Base-by-base conservation (phyloP, 768 basidiomycete species). In the Termitomyces heimii region DNA sequence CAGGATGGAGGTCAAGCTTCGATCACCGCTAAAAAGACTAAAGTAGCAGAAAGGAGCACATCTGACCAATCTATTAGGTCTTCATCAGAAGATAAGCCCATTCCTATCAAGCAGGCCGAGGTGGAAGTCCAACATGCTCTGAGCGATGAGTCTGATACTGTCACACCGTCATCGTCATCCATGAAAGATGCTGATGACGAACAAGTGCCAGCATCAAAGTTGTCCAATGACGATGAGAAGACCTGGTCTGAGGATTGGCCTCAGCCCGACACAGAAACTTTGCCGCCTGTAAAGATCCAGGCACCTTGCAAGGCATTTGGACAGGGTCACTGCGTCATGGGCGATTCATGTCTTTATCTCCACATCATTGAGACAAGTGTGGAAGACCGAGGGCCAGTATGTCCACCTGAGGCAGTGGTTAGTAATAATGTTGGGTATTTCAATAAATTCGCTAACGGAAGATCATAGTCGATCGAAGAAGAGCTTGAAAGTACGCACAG, bases 251-350 rank as follows among this genome's bases (percentile, higher is more conserved):
- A 18, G 46, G 49, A 61, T 22, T 66, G 64, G 66, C 54, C 57
- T 6, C 53, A 61, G 26, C 62, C 64, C 20, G 47, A 50, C 26
- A 42, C 34, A 32, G 49, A 48, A 10, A n/a, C 55, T 4, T 51
- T 58, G 8, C 39, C 43, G 31, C 58, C 51, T 10, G 8, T 39
- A 1, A 66, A 66, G 53, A 60, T 62, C 4, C 60, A 69, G 50
- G 56, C 64, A 24, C 70, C 70, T 24, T 77, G 75, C 59, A 70
- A 65, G 55, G 62, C 54, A 22, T 74, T 68, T 61, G 72, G 69
- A 2, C 73, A 76, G 60, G 74, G 74, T 9, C 63, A 67, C 60
- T 76, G 75, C 50, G 10, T 6, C 12, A 59, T 24, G 12, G 72
- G 70, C 13, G 70, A 71, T 29, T 44, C 47, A 12, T 75, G 75